Base-by-base conservation (phyloP, 129 eudicot genomes). In the Flaveria linearis region DNA sequence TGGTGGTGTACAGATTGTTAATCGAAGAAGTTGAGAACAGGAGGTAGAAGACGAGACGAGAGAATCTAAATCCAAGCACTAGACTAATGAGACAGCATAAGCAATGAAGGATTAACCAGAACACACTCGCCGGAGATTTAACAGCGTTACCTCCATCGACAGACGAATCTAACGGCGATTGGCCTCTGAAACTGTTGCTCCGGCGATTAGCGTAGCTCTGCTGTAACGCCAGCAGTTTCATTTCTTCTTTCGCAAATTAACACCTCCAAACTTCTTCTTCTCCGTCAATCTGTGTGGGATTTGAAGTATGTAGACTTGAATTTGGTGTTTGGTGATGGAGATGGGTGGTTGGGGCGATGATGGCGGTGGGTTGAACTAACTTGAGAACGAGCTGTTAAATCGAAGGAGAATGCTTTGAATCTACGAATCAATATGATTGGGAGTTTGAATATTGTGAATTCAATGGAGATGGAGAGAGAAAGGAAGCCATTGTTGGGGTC, bases 51-150 rank as follows among this genome's bases (percentile, higher is more conserved):
- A 93, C 58, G 12, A 93, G 80, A 51, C 97, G 96, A 9, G 98
- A 93, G 78, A 93, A 93, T 60, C 98, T 76, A 82, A 94, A 94
- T n/a, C 98, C 98, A 63, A 94, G 91, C 13, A 94, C 77, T 13
- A 94, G 85, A 80, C 98, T 94, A 72, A 91, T 84, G 1, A 94
- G 76, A 65, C 98, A 94, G 83, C 97, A 94, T 0, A 94, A 75
- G 25, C 89, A 87, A 72, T 94, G 98, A 47, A 91, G 80, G 23
- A 85, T 56, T 10, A 86, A 53, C 98, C 98, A 94, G 78, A 94
- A 87, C 16, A 88, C 12, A 17, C 91, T 72, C 36, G 91, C 80
- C 80, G 96, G 90, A 7, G 98, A 91, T 68, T 91, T 94, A 56
- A 49, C 66, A 28, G 86, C 69, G 23, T 75, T 15, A 10, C 57